Evolutionary conservation across 345 rosid species (phyloP).

Genomic region (Raphanus raphanistrum): DNA sequence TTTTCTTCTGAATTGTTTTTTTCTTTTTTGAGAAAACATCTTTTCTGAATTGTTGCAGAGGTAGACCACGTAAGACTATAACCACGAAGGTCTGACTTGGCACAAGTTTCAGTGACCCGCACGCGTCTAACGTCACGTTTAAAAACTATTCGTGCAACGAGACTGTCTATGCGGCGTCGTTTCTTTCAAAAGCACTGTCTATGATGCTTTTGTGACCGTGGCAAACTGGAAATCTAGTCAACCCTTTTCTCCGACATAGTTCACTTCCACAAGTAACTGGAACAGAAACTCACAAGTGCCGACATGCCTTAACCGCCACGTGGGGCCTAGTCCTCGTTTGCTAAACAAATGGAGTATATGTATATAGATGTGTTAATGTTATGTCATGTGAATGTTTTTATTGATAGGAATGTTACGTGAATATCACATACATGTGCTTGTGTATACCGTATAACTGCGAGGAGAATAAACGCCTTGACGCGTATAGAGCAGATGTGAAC

Average conservation of each 20-base stretch:
- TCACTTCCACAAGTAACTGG: constrained; percentile 40
- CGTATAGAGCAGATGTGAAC: constrained; percentile 28
- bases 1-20: constrained; percentile 1
- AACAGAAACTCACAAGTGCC: constrained; percentile 38
- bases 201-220: constrained; percentile 31
- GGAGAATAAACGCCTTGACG: constrained; percentile 23
- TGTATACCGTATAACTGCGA: not conserved
- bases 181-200: constrained; percentile 10
- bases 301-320: not conserved
- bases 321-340: not conserved
- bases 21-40: too few species aligned
- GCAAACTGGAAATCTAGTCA: constrained; percentile 27
- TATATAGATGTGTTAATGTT: not conserved
- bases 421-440: not conserved
- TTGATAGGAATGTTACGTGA: too few species aligned
- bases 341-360: not conserved
- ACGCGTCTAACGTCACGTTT: constrained; percentile 40
- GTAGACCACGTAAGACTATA: constrained; percentile 42
- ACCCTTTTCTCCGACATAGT: constrained; percentile 33
- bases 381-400: constrained; percentile 1
- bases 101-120: constrained; percentile 42
- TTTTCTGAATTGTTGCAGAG: constrained; percentile 33
- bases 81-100: constrained; percentile 35
- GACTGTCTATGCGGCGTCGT: constrained; percentile 24
- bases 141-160: constrained; percentile 24